Base-by-base conservation (phyloP, 1,139 yeast genomes). In the Hansenula anomala region DNA sequence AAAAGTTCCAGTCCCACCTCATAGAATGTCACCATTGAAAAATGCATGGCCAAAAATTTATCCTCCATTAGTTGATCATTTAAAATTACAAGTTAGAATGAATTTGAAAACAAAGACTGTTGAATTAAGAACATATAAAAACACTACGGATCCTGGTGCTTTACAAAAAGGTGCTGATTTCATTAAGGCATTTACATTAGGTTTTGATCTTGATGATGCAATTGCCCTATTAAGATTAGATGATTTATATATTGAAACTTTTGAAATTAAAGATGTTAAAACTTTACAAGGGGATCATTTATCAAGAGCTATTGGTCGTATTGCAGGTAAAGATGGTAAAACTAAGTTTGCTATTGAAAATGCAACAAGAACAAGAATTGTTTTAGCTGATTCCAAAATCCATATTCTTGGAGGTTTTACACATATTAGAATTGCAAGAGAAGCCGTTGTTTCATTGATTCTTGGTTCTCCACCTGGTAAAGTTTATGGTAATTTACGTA, bases 321-420 rank as follows among this genome's bases (percentile, higher is more conserved):
- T 92, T 63, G 98, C 98, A 19, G 99, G 99, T 63, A 94, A 92
- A 60, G 99, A 92, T 60, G 99, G 99, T 58, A 90, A 90, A 66
- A 92, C 98, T 46, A 92, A 92, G 67, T 92, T 90, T 63, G 97
- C 98, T 28, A 92, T 92, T 56, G 99, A 92, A 65, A 92, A 92
- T 59, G 97, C 98, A 19, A 90, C 98, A 25, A 78, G 97, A 68
- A 92, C 99, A 13, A 83, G 99, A 71, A 90, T 92, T 36, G 99
- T 92, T 17, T 73, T 92, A 53, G 99, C 99, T 0, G 98, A 92
- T 63, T 80, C 95, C 34, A 92, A 90, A 63, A 90, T 92, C 54
- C 98, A 92, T 62, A 92, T 92, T 44, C 73, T 92, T 44, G 99
- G 99, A 33, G 98, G 98, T 0, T 92, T 88, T 68, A 84, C 95